A percentile compares a stretch with the other conserved stretches of the same genome.
Evolutionary conservation across 257 asterid species (phyloP).

Genomic region (Cynanchum wilfordii): DNA sequence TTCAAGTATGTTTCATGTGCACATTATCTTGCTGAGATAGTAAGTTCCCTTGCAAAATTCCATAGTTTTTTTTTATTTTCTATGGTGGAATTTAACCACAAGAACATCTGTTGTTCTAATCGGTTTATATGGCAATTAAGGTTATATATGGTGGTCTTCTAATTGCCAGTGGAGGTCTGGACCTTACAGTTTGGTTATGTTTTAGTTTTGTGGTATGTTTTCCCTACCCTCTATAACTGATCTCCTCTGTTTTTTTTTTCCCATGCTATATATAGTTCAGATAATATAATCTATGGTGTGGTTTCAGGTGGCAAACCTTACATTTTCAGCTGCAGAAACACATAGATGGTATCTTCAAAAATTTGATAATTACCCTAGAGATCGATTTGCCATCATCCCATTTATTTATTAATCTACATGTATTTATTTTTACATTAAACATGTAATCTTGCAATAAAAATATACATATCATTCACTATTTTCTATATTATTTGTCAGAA

Average conservation of each 20-base stretch:
- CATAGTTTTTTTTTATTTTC: neutral
- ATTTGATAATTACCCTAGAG: constrained; percentile 74
- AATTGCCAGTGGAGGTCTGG: constrained; percentile 72
- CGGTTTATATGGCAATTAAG: constrained; percentile 34
- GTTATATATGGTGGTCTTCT: constrained; percentile 71
- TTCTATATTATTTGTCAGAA: neutral
- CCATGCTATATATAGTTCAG: neutral
- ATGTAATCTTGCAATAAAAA: neutral
- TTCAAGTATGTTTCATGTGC: constrained; percentile 86
- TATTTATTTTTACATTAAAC: no score
- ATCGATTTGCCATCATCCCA: constrained; percentile 63
- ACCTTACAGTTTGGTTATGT: constrained; percentile 68
- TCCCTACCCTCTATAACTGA: neutral
- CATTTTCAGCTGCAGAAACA: constrained; percentile 70
- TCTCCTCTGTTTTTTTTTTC: neutral
- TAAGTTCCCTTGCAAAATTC: constrained; percentile 22
- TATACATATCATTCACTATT: neutral
- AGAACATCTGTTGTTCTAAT: neutral
- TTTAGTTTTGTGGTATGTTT: constrained; percentile 60
- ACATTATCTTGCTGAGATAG: constrained; percentile 92
- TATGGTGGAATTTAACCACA: neutral
- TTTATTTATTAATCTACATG: constrained; percentile 29
- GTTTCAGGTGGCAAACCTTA: constrained; percentile 79
- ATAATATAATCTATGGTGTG: neutral
- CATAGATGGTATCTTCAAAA: constrained; percentile 74